Evolutionary conservation across 2,329 filamentous ascomycete genomes (phyloP), one percentile per base, ranked within the genome.

Genomic region (Curvularia hawaiiensis): DNA sequence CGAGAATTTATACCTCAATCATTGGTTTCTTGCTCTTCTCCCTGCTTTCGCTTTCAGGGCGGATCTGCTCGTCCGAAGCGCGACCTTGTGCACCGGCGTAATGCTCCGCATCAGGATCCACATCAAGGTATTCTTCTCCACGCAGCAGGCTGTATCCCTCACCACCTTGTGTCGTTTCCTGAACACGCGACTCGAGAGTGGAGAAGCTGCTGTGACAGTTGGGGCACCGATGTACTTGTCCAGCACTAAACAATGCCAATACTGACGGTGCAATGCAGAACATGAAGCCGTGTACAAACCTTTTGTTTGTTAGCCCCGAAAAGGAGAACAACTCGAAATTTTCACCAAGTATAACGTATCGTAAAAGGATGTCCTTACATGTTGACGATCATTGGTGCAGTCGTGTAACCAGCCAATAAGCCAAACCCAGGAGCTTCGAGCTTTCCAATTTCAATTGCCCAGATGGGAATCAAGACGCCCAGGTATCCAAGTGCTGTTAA

Each of bases 301-400:
- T 66, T 26, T 53, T 43, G 9, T 11, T 31, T 1, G n/a, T 47
- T 5, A 50, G 50, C 16, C 54, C 16, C 10, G 4, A 35, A 45
- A 4, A 18, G 12, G 7, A 20, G 14, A 5, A 3, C 3, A 30
- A 9, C 10, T 14, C 16, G 9, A 10, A n/a, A 3, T n/a, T 10
- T 28, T 6, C 7, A n/a, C 14, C 14, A 35, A 10, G 14, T 30
- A 1, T 7, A 18, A 45, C 3, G 9, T n/a, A 30, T n/a, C 9
- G 8, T 40, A 20, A 39, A 41, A 47, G 26, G 24, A 41, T 18
- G n/a, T 0, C 16, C 61, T 47, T 52, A 65, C 64, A 67, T 65
- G 10, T 67, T 67, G 22, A 65, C 24, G n/a, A 67, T 62, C 61
- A 67, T 64, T 9, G 61, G 61, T 8, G 61, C 41, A 3, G 64